A percentile compares a stretch with the other conserved stretches of the same genome.
Conservation (phyloP, 345 rosid species). For the Brassica nigra region DNA sequence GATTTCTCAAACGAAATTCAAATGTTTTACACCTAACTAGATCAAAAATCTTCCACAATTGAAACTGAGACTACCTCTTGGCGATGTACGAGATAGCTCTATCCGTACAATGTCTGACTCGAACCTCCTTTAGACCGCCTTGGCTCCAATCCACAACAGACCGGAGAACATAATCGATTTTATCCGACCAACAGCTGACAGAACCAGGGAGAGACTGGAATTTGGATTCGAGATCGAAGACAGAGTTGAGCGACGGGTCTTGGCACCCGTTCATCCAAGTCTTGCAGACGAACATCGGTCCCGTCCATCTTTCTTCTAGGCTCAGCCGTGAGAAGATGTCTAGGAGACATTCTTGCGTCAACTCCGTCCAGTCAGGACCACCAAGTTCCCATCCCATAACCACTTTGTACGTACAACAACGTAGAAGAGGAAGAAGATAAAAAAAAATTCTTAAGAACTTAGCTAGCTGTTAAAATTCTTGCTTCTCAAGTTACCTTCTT, state of each 20-base stretch:
- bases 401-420: neutral
- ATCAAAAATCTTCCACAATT: no score
- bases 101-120: conserved; percentile 72
- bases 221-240: conserved; percentile 57
- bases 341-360: conserved; percentile 64
- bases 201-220: conserved; percentile 50
- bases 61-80: conserved; percentile 48
- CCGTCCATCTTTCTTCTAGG: conserved; percentile 55
- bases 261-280: conserved; percentile 60
- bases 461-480: neutral
- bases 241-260: conserved; percentile 58
- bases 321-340: conserved; percentile 69
- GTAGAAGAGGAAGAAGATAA: neutral
- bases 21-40: neutral
- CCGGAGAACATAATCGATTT: conserved; percentile 58
- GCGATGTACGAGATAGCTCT: conserved; percentile 53
- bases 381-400: conserved; percentile 11
- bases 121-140: conserved; percentile 51
- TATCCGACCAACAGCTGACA: conserved; percentile 55
- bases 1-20: neutral
- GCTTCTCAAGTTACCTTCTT: neutral
- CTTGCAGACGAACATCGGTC: conserved; percentile 34
- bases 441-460: neutral
- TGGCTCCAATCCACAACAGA: conserved; percentile 59
- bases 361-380: conserved; percentile 59